phyloP scores from a whole-genome alignment of 192 early-diverging fungal species.

The Spinellus fusiger region DNA sequence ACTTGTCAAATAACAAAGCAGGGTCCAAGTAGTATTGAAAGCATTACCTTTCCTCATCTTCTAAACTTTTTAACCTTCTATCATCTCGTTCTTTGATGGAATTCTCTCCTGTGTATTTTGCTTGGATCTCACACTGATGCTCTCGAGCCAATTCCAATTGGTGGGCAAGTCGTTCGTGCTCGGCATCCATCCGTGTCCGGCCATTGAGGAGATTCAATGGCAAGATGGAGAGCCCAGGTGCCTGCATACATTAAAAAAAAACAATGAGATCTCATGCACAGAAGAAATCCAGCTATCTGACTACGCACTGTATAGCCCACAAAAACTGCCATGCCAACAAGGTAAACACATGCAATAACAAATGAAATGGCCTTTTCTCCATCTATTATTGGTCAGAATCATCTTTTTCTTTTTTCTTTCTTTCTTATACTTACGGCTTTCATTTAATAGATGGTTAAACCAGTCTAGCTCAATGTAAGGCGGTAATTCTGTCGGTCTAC shows the following conservation, averaged over 20 bases:
- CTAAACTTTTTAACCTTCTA: slow-evolving; percentile 14
- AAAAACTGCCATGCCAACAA: slow-evolving; percentile 43
- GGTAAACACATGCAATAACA: slow-evolving; percentile 35
- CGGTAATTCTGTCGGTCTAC: slow-evolving; percentile 29
- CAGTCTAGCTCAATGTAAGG: slow-evolving; percentile 39
- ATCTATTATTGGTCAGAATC: slow-evolving; percentile 2
- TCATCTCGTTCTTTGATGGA: neutral
- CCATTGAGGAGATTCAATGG: slow-evolving; percentile 31
- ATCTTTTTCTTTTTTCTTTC: neutral
- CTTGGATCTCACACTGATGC: slow-evolving; percentile 12
- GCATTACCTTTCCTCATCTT: slow-evolving; percentile 20
- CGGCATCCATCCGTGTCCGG: slow-evolving; percentile 17
- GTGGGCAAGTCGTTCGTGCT: slow-evolving; percentile 13
- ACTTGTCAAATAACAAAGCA: neutral
- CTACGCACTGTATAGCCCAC: slow-evolving; percentile 45
- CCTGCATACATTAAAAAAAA: slow-evolving; percentile 15
- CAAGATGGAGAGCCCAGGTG: slow-evolving; percentile 31
- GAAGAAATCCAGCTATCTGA: neutral
- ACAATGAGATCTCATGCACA: neutral
- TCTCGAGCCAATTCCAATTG: slow-evolving; percentile 17
- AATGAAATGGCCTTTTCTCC: slow-evolving; percentile 38
- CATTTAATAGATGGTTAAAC: slow-evolving; percentile 38
- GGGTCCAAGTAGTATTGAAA: neutral
- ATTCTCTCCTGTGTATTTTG: slow-evolving; percentile 11
- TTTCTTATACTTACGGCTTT: slow-evolving; percentile 32